Conservation (phyloP, 768 basidiomycete species). For the Suillus bovinus region DNA sequence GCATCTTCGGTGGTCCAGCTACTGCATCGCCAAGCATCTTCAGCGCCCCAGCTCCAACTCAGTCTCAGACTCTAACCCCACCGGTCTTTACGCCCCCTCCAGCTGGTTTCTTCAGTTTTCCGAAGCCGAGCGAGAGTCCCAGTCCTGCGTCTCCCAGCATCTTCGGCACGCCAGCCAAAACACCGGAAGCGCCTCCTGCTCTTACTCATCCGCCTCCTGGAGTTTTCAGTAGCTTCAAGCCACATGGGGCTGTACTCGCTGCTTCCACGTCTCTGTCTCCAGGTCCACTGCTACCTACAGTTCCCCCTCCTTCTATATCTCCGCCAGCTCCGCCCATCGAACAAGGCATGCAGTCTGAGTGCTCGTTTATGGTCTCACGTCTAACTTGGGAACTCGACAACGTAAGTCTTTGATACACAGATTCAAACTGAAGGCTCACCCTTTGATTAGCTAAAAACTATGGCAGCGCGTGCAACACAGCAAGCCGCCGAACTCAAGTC, state of each 20-base stretch:
- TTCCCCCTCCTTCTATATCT: constrained; percentile 10
- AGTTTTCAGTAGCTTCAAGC: constrained; percentile 10
- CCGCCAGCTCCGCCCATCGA: constrained; percentile 35
- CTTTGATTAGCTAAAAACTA: constrained; percentile 41
- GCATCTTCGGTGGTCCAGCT: constrained; percentile 11
- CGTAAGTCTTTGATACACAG: constrained; percentile 41
- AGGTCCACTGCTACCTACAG: background rate
- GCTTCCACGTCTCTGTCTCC: constrained; percentile 10
- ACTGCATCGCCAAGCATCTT: background rate
- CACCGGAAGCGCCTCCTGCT: constrained; percentile 9
- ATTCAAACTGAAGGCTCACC: background rate
- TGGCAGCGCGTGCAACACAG: constrained; percentile 40
- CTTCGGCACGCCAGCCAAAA: constrained; percentile 11
- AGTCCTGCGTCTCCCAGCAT: constrained; percentile 9
- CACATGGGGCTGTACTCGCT: constrained; percentile 1
- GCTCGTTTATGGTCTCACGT: constrained; percentile 45
- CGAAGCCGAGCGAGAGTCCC: constrained; percentile 5
- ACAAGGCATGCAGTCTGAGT: constrained; percentile 71
- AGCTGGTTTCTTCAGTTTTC: background rate
- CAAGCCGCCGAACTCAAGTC: constrained; percentile 35
- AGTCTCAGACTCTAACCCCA: background rate
- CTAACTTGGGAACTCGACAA: constrained; percentile 55
- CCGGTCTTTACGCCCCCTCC: background rate
- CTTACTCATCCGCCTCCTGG: constrained; percentile 17
- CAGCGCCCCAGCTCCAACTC: background rate